Evolutionary conservation across 139 green algal species (phyloP).

Genomic region (Tetradesmus obliquus): DNA sequence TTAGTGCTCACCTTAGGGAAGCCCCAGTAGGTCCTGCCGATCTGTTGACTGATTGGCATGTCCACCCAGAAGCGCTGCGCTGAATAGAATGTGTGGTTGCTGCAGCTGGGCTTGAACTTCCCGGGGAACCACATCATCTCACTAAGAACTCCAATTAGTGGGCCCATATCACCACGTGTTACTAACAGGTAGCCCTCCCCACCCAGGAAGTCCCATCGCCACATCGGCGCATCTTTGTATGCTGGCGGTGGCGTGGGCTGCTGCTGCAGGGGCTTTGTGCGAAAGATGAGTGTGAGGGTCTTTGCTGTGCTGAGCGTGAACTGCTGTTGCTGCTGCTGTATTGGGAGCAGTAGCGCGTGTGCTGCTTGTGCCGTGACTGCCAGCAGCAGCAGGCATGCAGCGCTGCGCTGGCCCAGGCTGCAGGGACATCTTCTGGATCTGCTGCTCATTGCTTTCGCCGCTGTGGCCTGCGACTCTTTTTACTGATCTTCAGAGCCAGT

Average conservation of each 20-base stretch:
- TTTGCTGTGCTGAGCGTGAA: not conserved
- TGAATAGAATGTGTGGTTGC: not conserved
- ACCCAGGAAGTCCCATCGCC: not conserved
- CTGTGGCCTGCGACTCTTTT: not conserved
- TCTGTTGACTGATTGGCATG: not conserved
- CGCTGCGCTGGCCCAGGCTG: not conserved
- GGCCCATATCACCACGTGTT: not conserved
- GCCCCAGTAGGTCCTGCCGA: not conserved
- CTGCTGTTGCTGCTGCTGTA: not conserved
- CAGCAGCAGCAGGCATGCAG: not conserved
- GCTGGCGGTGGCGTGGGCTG: not conserved
- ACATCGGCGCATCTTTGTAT: not conserved
- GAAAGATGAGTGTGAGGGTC: not conserved
- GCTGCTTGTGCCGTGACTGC: not conserved
- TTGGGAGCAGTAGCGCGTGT: not conserved
- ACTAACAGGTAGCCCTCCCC: not conserved
- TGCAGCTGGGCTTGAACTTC: not conserved
- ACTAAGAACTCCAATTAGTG: not conserved
- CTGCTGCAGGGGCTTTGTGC: not conserved
- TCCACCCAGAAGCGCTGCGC: not conserved
- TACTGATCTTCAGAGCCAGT: not conserved
- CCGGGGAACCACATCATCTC: not conserved
- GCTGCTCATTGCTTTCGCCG: not conserved
- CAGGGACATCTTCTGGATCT: not conserved
- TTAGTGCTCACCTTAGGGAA: not conserved